Conservation (phyloP, 2,329 filamentous ascomycete species). For the Plectosphaerella sp. region DNA sequence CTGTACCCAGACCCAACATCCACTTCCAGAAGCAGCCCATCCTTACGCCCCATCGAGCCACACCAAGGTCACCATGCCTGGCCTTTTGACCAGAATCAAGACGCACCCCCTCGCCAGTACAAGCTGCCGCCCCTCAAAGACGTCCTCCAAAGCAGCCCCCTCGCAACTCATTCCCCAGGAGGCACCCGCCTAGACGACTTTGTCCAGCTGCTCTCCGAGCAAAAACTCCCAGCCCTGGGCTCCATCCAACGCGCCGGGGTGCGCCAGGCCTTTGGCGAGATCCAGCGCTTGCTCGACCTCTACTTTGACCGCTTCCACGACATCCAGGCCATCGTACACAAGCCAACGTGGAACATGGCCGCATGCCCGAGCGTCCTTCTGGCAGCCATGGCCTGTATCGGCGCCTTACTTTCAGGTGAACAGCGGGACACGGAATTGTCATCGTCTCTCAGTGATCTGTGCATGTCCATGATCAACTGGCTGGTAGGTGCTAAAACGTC, state of each 20-base stretch:
- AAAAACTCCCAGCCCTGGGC: conserved; percentile 10
- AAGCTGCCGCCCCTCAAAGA: conserved; percentile 15
- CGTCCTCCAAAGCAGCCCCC: conserved; percentile 11
- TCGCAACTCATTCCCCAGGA: not conserved
- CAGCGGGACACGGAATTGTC: conserved; percentile 11
- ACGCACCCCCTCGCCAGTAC: conserved; percentile 7
- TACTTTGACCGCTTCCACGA: conserved; percentile 21
- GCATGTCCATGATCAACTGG: conserved; percentile 21
- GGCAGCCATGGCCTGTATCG: conserved; percentile 23
- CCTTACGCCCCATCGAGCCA: conserved; percentile 2
- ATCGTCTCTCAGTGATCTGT: conserved; percentile 17
- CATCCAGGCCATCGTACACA: conserved; percentile 22
- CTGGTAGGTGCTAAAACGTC: conserved; percentile 12
- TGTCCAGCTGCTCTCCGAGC: conserved; percentile 17
- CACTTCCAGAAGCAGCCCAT: not conserved
- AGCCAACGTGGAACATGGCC: conserved; percentile 19
- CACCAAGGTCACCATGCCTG: conserved; percentile 7
- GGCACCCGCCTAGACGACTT: conserved; percentile 12
- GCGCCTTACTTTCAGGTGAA: conserved; percentile 16
- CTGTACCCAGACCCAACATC: not conserved
- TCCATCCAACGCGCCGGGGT: conserved; percentile 9
- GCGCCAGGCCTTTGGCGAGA: conserved; percentile 12
- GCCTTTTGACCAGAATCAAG: conserved; percentile 16
- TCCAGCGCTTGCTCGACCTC: conserved; percentile 16
- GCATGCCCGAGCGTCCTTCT: conserved; percentile 18